Evolutionary conservation across 768 basidiomycete genomes (phyloP).

Genomic region (Roridomyces roridus): DNA sequence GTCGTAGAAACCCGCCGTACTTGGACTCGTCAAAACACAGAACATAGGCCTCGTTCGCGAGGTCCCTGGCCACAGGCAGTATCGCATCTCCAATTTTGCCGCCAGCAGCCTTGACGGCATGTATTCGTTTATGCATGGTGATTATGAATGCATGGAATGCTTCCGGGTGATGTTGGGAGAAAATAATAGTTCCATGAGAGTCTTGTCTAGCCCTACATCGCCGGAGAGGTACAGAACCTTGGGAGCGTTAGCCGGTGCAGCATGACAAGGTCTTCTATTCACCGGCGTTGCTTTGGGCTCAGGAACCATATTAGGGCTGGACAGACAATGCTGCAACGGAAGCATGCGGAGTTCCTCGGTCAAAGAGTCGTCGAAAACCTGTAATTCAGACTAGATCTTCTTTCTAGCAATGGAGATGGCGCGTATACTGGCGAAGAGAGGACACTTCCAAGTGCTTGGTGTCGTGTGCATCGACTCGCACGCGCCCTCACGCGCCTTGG

Average conservation of each 20-base stretch:
- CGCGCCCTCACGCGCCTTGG: too few species aligned
- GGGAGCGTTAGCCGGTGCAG: too few species aligned
- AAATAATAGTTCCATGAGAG: constrained; percentile 97
- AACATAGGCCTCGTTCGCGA: constrained; percentile 84
- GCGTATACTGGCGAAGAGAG: constrained; percentile 5
- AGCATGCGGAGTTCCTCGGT: too few species aligned
- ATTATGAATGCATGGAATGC: constrained; percentile 99
- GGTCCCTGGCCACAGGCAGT: constrained; percentile 82
- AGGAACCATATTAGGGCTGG: too few species aligned
- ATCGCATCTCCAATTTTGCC: constrained; percentile 84
- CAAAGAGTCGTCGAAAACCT: too few species aligned
- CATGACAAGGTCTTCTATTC: too few species aligned
- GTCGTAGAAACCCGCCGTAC: constrained; percentile 66
- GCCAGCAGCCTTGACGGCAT: constrained; percentile 77
- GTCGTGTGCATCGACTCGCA: constrained; percentile 5
- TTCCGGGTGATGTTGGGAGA: constrained; percentile 68
- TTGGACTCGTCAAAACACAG: constrained; percentile 98
- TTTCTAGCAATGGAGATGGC: constrained; percentile 13
- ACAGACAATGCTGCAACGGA: too few species aligned
- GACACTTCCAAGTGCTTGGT: background rate
- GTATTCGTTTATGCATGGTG: constrained; percentile 93
- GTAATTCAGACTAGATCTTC: too few species aligned
- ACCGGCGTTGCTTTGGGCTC: too few species aligned
- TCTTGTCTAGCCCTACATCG: constrained; percentile 96
- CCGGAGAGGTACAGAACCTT: constrained; percentile 95